Conservation (phyloP, 306 rosid species). For the Oxytropis ochrocephala region DNA sequence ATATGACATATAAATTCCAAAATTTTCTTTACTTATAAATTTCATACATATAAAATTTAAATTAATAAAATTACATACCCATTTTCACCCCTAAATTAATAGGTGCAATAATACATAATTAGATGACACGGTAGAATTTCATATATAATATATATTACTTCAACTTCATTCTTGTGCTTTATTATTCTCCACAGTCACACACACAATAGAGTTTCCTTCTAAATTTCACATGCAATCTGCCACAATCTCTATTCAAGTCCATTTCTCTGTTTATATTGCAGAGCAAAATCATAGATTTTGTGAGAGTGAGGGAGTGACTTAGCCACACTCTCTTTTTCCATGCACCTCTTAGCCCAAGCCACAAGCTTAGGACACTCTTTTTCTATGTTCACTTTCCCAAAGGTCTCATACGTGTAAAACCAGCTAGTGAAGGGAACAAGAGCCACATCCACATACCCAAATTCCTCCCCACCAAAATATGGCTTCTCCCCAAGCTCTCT, state of each 20-base stretch:
- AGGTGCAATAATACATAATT: too few relatives aligned
- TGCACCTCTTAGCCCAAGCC: constrained; percentile 49
- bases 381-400: constrained; percentile 34
- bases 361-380: constrained; percentile 44
- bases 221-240: not conserved
- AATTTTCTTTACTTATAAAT: too few relatives aligned
- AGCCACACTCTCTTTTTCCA: constrained; percentile 33
- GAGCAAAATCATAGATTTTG: constrained; percentile 30
- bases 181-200: not conserved
- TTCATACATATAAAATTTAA: too few relatives aligned
- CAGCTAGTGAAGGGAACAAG: constrained; percentile 48
- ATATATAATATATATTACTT: not conserved
- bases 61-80: too few relatives aligned
- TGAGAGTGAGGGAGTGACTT: constrained; percentile 44
- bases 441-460: constrained; percentile 50
- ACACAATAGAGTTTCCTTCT: not conserved
- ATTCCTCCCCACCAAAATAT: constrained; percentile 39
- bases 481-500: constrained; percentile 35
- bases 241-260: constrained; percentile 15
- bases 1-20: too few relatives aligned
- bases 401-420: constrained; percentile 41
- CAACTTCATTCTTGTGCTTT: not conserved
- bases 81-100: too few relatives aligned
- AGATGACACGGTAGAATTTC: too few relatives aligned
- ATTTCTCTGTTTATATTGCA: constrained; percentile 29